Conservation (phyloP, 106 monocot species). For the Xerophyta viscosa region DNA sequence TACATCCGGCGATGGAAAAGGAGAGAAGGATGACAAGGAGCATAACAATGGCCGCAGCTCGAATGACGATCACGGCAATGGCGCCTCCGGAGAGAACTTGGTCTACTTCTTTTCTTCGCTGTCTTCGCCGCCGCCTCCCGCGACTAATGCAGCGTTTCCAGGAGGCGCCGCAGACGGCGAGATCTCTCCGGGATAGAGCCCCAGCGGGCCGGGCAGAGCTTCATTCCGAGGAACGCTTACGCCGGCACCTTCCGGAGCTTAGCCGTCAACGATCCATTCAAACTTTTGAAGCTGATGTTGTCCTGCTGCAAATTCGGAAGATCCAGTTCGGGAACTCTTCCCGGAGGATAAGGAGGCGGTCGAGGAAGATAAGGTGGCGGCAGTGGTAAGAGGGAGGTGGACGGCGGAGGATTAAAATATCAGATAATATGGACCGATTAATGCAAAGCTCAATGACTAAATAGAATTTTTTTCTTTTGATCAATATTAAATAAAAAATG, state of each 20-base stretch:
- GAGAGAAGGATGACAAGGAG: conserved; percentile 18
- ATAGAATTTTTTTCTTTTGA: too few species aligned
- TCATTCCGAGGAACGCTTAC: conserved; percentile 30
- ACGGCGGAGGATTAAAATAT: too few species aligned
- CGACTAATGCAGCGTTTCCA: not conserved
- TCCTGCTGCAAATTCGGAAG: conserved; percentile 26
- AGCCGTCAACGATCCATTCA: conserved; percentile 48
- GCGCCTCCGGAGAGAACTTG: conserved; percentile 67
- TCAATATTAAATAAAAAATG: too few species aligned
- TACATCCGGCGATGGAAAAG: conserved; percentile 28
- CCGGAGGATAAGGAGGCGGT: conserved; percentile 18
- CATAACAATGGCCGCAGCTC: conserved; percentile 23
- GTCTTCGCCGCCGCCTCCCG: not conserved
- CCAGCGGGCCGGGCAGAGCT: conserved; percentile 43
- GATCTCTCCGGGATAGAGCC: conserved; percentile 27
- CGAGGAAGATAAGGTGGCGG: too few species aligned
- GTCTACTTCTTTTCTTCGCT: not conserved
- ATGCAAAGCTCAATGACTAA: too few species aligned
- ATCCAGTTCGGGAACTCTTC: conserved; percentile 35
- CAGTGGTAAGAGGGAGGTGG: too few species aligned
- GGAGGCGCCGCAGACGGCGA: conserved; percentile 15
- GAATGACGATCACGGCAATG: conserved; percentile 68
- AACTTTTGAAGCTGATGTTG: conserved; percentile 48
- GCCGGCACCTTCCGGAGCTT: conserved; percentile 23
- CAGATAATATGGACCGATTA: too few species aligned